A percentile compares a stretch with the other conserved stretches of the same genome.
Evolutionary conservation across 768 basidiomycete genomes (phyloP).

Genomic region (Suillus alpinus): DNA sequence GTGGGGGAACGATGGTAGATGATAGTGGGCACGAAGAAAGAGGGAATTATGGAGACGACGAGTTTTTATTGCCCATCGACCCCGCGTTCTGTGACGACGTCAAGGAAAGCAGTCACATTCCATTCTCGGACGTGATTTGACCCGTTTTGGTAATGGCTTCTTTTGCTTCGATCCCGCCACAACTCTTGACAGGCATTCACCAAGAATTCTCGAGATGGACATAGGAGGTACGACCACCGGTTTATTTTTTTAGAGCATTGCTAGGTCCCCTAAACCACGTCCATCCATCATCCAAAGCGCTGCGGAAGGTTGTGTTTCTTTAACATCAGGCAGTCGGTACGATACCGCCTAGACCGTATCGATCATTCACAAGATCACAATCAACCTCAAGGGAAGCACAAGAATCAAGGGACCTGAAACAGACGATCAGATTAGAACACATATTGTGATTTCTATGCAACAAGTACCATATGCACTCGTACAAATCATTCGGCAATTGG

Average conservation of each 20-base stretch:
- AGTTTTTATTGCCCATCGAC: conserved; percentile 34
- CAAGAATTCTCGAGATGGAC: conserved; percentile 10
- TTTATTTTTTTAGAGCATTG: background rate
- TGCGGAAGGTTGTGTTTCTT: no score
- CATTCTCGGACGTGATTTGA: conserved; percentile 30
- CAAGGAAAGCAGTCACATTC: conserved; percentile 27
- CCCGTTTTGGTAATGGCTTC: conserved; percentile 26
- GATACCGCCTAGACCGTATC: background rate
- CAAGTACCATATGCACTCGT: background rate
- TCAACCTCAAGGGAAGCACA: conserved; percentile 1
- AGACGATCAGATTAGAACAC: background rate
- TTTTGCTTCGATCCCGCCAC: conserved; percentile 23
- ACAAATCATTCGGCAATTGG: background rate
- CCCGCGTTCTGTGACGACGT: conserved; percentile 30
- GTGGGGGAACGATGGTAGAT: conserved; percentile 30
- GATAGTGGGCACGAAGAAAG: conserved; percentile 41
- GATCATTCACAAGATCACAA: conserved; percentile 3
- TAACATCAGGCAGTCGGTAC: background rate
- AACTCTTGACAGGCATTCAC: conserved; percentile 26
- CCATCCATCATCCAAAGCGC: background rate
- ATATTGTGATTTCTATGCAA: background rate
- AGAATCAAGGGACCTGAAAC: conserved; percentile 1
- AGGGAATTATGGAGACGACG: conserved; percentile 23
- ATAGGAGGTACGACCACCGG: background rate
- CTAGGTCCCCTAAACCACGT: background rate